These are phyloP conservation scores for Camelina laxa DNA, from an alignment of 345 rosid species.

Conservation along the genomic window DNA sequence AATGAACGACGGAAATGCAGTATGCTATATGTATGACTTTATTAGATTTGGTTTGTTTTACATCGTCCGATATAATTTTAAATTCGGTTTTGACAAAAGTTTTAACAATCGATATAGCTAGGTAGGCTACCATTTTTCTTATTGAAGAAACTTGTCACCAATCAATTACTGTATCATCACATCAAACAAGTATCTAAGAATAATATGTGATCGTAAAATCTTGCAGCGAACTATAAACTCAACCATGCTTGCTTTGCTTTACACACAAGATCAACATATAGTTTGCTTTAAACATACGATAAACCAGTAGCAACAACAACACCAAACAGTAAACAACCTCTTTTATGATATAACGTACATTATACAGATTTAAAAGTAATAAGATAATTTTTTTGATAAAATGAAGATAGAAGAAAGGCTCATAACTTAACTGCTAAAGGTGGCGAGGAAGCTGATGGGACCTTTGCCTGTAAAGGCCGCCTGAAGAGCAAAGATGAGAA, in stretches of 20 bases:
- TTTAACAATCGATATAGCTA: no score
- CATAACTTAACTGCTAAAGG: conserved; percentile 53
- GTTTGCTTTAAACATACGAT: background rate
- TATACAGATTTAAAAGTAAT: conserved; percentile 14
- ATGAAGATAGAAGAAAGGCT: conserved; percentile 20
- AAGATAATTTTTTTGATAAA: background rate
- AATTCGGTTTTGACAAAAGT: no score
- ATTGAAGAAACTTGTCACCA: no score
- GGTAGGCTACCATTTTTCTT: no score
- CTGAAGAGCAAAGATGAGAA: conserved; percentile 74
- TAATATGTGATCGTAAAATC: background rate
- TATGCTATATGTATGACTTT: background rate
- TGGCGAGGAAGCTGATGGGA: conserved; percentile 77
- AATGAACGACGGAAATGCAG: background rate
- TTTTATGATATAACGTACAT: conserved; percentile 16
- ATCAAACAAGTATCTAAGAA: background rate
- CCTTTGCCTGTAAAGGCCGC: conserved; percentile 86
- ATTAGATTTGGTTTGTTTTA: background rate
- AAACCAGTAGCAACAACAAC: background rate
- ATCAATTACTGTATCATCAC: background rate
- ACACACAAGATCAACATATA: background rate
- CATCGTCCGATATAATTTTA: no score
- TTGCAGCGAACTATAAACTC: background rate
- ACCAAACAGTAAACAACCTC: conserved; percentile 13
- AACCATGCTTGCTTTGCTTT: background rate